These are phyloP conservation scores for Bruguiera sexangula DNA, from an alignment of 345 rosid species.

Conservation along the genomic window DNA sequence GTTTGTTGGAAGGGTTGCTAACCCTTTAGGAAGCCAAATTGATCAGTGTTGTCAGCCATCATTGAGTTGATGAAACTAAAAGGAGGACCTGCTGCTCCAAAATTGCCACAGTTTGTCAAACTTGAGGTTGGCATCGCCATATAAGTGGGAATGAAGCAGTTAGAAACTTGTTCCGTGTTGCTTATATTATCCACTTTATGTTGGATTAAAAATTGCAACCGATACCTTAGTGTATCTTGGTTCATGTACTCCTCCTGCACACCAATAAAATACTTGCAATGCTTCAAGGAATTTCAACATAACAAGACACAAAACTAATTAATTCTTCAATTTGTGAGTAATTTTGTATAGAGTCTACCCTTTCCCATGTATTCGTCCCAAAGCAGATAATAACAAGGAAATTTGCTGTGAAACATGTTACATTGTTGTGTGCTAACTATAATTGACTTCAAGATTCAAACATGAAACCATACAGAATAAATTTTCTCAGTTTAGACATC, in stretches of 20 bases:
- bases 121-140: slow-evolving; percentile 6
- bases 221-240: slow-evolving; percentile 14
- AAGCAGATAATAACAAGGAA: too few species aligned
- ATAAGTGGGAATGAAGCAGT: not conserved
- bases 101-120: not conserved
- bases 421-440: not conserved
- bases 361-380: not conserved
- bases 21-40: slow-evolving; percentile 14
- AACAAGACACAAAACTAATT: slow-evolving; percentile 7
- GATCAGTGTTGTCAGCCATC: slow-evolving; percentile 2
- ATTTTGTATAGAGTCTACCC: not conserved
- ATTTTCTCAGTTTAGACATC: not conserved
- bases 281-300: not conserved
- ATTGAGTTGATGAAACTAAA: not conserved
- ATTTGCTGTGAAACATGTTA: not conserved
- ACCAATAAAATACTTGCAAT: not conserved
- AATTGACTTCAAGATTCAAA: not conserved
- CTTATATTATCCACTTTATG: slow-evolving; percentile 1
- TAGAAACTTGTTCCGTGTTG: slow-evolving; percentile 1
- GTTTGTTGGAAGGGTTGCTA: not conserved
- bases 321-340: not conserved
- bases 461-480: not conserved
- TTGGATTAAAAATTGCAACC: slow-evolving; percentile 18
- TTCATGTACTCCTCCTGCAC: slow-evolving; percentile 29
- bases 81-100: slow-evolving; percentile 3